Evolutionary conservation across 2,329 filamentous ascomycete genomes (phyloP).

Genomic region (Pseudonectria buxi): DNA sequence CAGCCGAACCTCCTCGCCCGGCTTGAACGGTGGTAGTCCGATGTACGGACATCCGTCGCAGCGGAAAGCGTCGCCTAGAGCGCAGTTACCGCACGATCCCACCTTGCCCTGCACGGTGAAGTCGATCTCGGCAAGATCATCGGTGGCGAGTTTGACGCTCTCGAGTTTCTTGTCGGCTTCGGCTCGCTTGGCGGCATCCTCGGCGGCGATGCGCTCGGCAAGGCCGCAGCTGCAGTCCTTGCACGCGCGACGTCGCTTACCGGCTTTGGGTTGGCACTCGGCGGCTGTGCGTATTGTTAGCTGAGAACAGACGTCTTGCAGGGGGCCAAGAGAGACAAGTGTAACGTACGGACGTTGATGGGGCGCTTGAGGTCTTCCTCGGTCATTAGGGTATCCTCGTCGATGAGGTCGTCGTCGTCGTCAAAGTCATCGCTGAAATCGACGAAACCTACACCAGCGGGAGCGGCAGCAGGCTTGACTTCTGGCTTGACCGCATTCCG

Average conservation of each 20-base stretch:
- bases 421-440: slow-evolving; percentile 59
- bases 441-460: slow-evolving; percentile 60
- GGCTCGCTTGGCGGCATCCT: slow-evolving; percentile 68
- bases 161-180: slow-evolving; percentile 60
- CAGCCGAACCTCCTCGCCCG: slow-evolving; percentile 86
- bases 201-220: slow-evolving; percentile 75
- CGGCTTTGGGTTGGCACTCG: slow-evolving; percentile 79
- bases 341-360: slow-evolving; percentile 68
- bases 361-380: slow-evolving; percentile 76
- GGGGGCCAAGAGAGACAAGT: slow-evolving; percentile 1
- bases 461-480: slow-evolving; percentile 35
- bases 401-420: slow-evolving; percentile 77
- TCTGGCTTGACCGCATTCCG: slow-evolving; percentile 30
- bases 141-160: slow-evolving; percentile 62
- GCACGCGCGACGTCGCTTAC: slow-evolving; percentile 86
- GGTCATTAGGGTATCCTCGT: slow-evolving; percentile 80
- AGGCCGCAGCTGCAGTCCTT: slow-evolving; percentile 98
- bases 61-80: slow-evolving; percentile 82
- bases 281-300: slow-evolving; percentile 45
- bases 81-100: slow-evolving; percentile 89
- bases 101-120: slow-evolving; percentile 98
- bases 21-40: slow-evolving; percentile 91
- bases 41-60: slow-evolving; percentile 74
- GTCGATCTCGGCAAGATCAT: slow-evolving; percentile 81
- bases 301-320: slow-evolving; percentile 2